Evolutionary conservation across 2,329 filamentous ascomycete genomes (phyloP).

Genomic region (Aurifilum marmelostoma): DNA sequence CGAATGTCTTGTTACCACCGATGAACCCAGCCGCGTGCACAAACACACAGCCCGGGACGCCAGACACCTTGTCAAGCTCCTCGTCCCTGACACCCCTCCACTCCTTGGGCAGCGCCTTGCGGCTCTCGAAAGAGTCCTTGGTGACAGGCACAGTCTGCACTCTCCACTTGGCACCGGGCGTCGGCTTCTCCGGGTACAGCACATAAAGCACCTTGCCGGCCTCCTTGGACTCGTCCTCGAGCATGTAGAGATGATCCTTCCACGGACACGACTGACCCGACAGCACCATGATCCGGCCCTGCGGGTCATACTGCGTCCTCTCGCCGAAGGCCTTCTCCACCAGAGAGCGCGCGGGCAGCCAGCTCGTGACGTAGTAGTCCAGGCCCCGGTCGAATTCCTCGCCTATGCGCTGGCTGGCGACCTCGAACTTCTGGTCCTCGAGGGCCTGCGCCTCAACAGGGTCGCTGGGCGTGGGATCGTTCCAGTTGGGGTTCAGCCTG

Average conservation of each 20-base stretch:
- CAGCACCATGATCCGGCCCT: conserved; percentile 82
- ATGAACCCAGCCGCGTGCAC: conserved; percentile 96
- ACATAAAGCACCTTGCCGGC: conserved; percentile 76
- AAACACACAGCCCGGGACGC: conserved; percentile 79
- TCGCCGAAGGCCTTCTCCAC: conserved; percentile 76
- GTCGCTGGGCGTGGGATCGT: conserved; percentile 62
- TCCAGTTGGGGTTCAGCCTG: conserved; percentile 80
- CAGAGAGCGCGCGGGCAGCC: conserved; percentile 84
- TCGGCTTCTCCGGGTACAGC: conserved; percentile 82
- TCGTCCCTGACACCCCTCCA: conserved; percentile 93
- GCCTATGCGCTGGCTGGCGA: conserved; percentile 82
- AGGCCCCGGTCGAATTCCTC: conserved; percentile 85
- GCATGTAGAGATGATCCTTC: conserved; percentile 92
- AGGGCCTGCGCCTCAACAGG: conserved; percentile 65
- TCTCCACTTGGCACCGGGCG: conserved; percentile 82
- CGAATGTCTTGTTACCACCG: conserved; percentile 89
- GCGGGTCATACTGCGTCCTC: conserved; percentile 68
- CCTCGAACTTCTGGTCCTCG: conserved; percentile 80
- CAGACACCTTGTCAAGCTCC: conserved; percentile 73
- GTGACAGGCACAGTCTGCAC: conserved; percentile 88
- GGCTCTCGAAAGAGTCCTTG: conserved; percentile 86
- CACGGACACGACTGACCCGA: conserved; percentile 80
- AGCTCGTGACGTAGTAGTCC: conserved; percentile 72
- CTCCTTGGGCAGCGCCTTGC: conserved; percentile 85
- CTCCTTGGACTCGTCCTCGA: conserved; percentile 67